Evolutionary conservation across 2,329 filamentous ascomycete species (phyloP).

Genomic region (Hysterium pulicare): DNA sequence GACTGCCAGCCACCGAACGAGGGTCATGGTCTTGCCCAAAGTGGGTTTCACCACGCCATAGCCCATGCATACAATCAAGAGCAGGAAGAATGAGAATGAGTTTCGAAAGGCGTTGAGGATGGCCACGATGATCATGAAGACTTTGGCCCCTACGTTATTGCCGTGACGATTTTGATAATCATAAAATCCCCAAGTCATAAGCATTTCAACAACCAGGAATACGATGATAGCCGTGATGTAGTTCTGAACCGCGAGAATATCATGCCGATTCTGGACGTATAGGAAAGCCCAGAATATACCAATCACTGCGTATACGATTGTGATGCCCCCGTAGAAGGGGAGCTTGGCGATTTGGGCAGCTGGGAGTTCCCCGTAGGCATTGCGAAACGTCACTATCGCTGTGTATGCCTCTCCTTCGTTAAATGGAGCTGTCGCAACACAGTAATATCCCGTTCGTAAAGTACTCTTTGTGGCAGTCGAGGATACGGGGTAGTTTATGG

Average conservation of each 20-base stretch:
- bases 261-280: constrained; percentile 88
- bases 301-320: constrained; percentile 88
- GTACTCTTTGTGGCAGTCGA: constrained; percentile 18
- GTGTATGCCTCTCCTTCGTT: constrained; percentile 65
- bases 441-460: constrained; percentile 89
- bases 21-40: constrained; percentile 89
- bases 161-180: constrained; percentile 93
- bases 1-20: constrained; percentile 84
- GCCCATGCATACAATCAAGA: constrained; percentile 98
- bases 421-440: constrained; percentile 75
- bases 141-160: constrained; percentile 76
- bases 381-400: constrained; percentile 85
- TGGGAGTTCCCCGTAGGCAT: constrained; percentile 92
- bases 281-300: constrained; percentile 88
- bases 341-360: constrained; percentile 95
- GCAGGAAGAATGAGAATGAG: constrained; percentile 96
- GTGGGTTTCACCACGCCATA: constrained; percentile 96
- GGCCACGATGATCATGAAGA: constrained; percentile 85
- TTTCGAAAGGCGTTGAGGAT: constrained; percentile 91
- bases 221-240: constrained; percentile 97
- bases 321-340: constrained; percentile 92
- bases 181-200: constrained; percentile 99
- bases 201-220: constrained; percentile 91
- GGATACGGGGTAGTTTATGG: constrained; percentile 77
- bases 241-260: constrained; percentile 96